These are phyloP conservation scores for Astraeus odoratus DNA, from an alignment of 768 basidiomycete species.

Conservation along the genomic window DNA sequence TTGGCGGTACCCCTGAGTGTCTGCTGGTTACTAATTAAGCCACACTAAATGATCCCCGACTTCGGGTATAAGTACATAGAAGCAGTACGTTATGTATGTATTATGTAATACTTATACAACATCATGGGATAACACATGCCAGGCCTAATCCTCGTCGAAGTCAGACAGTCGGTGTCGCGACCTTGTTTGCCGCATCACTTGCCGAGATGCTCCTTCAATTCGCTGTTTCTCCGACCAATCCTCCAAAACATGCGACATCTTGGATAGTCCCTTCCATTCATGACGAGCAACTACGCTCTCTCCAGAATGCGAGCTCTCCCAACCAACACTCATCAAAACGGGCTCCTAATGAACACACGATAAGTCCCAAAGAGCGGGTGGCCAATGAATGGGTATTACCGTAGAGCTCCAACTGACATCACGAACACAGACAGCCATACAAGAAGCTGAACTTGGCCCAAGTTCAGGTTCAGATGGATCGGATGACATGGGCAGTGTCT, in stretches of 20 bases:
- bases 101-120: neutral
- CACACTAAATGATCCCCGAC: no score
- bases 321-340: slow-evolving; percentile 85
- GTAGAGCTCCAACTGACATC: slow-evolving; percentile 95
- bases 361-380: slow-evolving; percentile 3
- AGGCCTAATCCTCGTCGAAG: slow-evolving; percentile 14
- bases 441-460: slow-evolving; percentile 20
- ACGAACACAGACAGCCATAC: slow-evolving; percentile 57
- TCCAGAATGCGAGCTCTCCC: slow-evolving; percentile 53
- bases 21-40: no score
- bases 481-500: slow-evolving; percentile 59
- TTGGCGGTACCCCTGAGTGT: no score
- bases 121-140: neutral
- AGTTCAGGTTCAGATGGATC: slow-evolving; percentile 66
- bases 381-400: slow-evolving; percentile 30
- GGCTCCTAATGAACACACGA: slow-evolving; percentile 57
- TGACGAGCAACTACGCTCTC: slow-evolving; percentile 85
- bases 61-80: no score
- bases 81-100: no score
- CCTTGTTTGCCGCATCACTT: slow-evolving; percentile 3
- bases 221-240: slow-evolving; percentile 63
- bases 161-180: slow-evolving; percentile 21
- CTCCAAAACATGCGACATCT: slow-evolving; percentile 58
- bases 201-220: slow-evolving; percentile 26
- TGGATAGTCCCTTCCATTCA: slow-evolving; percentile 91